Conservation (phyloP, 2,329 filamentous ascomycete genomes). For the Samsoniella hepiali region DNA sequence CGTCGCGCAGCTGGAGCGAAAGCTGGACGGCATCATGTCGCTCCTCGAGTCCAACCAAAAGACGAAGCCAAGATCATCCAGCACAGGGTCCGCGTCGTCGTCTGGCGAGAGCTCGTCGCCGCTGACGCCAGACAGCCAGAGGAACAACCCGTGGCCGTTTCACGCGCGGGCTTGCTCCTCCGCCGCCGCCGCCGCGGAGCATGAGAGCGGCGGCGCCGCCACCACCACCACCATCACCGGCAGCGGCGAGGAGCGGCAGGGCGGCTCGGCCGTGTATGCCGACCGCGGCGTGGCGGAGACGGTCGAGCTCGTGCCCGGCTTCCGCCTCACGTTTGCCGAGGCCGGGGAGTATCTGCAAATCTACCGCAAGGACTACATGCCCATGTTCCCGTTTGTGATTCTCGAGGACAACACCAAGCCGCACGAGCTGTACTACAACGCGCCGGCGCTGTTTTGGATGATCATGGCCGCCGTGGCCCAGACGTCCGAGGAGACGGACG, state of each 20-base stretch:
- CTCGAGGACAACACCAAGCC: conserved; percentile 24
- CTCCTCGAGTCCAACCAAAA: conserved; percentile 22
- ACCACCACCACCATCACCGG: background rate
- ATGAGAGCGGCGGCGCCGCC: too few relatives aligned
- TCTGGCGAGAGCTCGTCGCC: conserved; percentile 19
- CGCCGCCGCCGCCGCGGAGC: too few relatives aligned
- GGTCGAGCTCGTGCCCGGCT: conserved; percentile 27
- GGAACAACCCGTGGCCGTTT: conserved; percentile 1
- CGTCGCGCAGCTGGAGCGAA: conserved; percentile 30
- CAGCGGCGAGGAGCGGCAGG: background rate
- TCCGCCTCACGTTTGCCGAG: conserved; percentile 28
- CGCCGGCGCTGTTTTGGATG: conserved; percentile 32
- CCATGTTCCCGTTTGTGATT: conserved; percentile 33
- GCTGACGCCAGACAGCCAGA: conserved; percentile 16
- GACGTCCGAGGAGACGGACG: conserved; percentile 27
- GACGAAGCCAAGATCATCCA: background rate
- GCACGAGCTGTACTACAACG: conserved; percentile 25
- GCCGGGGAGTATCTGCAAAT: conserved; percentile 29
- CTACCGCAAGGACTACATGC: conserved; percentile 29
- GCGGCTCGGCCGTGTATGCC: background rate
- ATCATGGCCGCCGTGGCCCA: conserved; percentile 29
- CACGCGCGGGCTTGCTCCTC: background rate
- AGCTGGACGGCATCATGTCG: conserved; percentile 30
- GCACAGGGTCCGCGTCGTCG: conserved; percentile 6
- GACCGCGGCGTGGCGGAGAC: background rate